Conservation (phyloP, 208 protist genomes). For the Acanthamoeba polyphaga region DNA sequence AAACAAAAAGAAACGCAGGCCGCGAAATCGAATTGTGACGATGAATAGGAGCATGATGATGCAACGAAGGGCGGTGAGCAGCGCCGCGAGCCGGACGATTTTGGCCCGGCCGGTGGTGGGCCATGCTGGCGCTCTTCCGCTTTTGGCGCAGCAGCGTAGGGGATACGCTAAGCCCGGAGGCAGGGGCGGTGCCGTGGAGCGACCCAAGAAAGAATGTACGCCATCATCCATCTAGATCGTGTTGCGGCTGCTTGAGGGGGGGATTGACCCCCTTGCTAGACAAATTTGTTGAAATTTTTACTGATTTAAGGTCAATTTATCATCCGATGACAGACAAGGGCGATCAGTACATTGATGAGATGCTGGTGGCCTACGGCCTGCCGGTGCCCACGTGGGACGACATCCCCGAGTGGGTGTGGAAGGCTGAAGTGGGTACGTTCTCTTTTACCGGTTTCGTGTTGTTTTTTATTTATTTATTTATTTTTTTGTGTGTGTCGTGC, state of each 20-base stretch:
- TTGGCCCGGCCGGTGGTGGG: not conserved
- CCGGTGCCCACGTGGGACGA: not conserved
- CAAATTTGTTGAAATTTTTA: not conserved
- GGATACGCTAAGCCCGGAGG: not conserved
- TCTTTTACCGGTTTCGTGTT: not conserved
- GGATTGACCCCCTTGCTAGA: not conserved
- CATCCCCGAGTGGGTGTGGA: conserved; percentile 20
- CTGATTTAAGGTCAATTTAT: not conserved
- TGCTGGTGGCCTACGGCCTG: conserved; percentile 9
- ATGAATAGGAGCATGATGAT: not conserved
- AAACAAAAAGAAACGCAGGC: not conserved
- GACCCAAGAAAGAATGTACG: conserved; percentile 16
- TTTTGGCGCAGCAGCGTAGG: not conserved
- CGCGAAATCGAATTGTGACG: not conserved
- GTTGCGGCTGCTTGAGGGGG: not conserved
- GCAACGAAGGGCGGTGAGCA: not conserved
- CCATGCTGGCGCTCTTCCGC: not conserved
- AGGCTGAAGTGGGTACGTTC: not conserved
- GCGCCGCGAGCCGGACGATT: not conserved
- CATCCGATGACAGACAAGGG: not conserved
- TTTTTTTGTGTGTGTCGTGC: too few relatives aligned
- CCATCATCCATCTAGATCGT: not conserved
- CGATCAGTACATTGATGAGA: not conserved
- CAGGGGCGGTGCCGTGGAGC: not conserved
- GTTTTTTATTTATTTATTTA: too few relatives aligned